Conservation (phyloP, 1,284 basidiomycete genomes). For the Irpex sp. region DNA sequence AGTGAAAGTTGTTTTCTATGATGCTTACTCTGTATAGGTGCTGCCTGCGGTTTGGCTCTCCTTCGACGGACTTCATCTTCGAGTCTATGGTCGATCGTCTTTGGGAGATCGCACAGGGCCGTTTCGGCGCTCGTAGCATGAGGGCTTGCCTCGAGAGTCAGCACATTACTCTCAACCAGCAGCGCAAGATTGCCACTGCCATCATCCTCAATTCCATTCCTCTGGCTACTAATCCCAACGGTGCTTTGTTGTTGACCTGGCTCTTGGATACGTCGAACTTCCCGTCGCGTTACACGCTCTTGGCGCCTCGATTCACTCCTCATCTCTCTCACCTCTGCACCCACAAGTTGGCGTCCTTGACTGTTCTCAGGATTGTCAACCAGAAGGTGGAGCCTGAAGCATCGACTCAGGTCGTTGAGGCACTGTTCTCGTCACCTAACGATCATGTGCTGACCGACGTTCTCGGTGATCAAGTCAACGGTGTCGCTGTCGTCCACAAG, state of each 20-base stretch:
- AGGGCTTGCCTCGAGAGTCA: slow-evolving; percentile 93
- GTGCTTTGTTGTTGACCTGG: slow-evolving; percentile 94
- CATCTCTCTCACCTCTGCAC: slow-evolving; percentile 96
- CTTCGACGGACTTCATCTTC: slow-evolving; percentile 93
- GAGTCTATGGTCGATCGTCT: slow-evolving; percentile 98
- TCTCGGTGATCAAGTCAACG: slow-evolving; percentile 92
- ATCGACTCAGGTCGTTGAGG: slow-evolving; percentile 78
- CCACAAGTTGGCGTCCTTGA: slow-evolving; percentile 94
- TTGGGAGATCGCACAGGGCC: slow-evolving; percentile 96
- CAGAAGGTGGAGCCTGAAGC: slow-evolving; percentile 87
- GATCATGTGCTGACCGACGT: slow-evolving; percentile 93
- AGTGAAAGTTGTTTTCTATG: slow-evolving; percentile 1
- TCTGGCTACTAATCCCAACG: slow-evolving; percentile 96
- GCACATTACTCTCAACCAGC: slow-evolving; percentile 81
- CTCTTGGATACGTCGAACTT: slow-evolving; percentile 92
- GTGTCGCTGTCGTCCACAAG: slow-evolving; percentile 91
- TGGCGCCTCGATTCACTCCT: slow-evolving; percentile 93
- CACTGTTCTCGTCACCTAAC: slow-evolving; percentile 80
- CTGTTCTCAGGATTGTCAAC: slow-evolving; percentile 90
- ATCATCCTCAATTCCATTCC: slow-evolving; percentile 97
- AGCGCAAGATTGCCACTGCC: slow-evolving; percentile 92
- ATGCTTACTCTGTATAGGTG: slow-evolving; percentile 47
- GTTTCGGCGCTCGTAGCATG: slow-evolving; percentile 98
- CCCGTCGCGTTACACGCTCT: slow-evolving; percentile 87
- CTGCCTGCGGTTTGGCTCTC: slow-evolving; percentile 87